Conservation (phyloP, 1,284 basidiomycete genomes). For the Tremellales sp. region DNA sequence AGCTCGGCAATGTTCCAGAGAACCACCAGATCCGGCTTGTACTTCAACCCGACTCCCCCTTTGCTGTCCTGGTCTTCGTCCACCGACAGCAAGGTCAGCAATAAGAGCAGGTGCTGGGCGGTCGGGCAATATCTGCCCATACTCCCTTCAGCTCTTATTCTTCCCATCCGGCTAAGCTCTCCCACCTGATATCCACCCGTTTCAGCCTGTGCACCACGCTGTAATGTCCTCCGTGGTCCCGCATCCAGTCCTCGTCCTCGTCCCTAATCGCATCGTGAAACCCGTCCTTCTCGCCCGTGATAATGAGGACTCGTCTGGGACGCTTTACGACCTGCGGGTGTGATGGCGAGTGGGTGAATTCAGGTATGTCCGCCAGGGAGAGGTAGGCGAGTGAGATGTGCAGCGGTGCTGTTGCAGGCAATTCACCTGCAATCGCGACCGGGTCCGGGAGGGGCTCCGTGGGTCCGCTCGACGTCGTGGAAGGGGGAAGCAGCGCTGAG, state of each 20-base stretch:
- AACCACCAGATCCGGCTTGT: constrained; percentile 28
- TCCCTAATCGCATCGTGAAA: constrained; percentile 28
- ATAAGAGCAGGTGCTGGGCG: constrained; percentile 24
- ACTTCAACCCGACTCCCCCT: constrained; percentile 6
- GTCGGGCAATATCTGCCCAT: constrained; percentile 29
- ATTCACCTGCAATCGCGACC: constrained; percentile 29
- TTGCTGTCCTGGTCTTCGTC: background rate
- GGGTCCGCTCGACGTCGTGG: background rate
- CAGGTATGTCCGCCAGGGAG: constrained; percentile 14
- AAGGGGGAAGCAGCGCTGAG: constrained; percentile 22
- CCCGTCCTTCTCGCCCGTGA: constrained; percentile 27
- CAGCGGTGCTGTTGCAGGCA: constrained; percentile 33
- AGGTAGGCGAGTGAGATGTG: constrained; percentile 31
- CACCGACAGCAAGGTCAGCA: constrained; percentile 26
- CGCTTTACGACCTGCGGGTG: background rate
- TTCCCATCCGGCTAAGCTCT: background rate
- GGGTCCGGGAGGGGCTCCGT: constrained; percentile 9
- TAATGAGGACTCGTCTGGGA: constrained; percentile 22
- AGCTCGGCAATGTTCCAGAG: constrained; percentile 32
- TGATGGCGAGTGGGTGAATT: constrained; percentile 10
- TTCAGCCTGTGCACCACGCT: constrained; percentile 17
- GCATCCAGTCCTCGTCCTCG: constrained; percentile 35
- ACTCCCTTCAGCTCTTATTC: background rate
- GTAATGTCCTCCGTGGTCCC: constrained; percentile 19
- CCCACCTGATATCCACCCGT: constrained; percentile 31